Evolutionary conservation across 345 rosid genomes (phyloP).

Genomic region (Sisymbrium irio): DNA sequence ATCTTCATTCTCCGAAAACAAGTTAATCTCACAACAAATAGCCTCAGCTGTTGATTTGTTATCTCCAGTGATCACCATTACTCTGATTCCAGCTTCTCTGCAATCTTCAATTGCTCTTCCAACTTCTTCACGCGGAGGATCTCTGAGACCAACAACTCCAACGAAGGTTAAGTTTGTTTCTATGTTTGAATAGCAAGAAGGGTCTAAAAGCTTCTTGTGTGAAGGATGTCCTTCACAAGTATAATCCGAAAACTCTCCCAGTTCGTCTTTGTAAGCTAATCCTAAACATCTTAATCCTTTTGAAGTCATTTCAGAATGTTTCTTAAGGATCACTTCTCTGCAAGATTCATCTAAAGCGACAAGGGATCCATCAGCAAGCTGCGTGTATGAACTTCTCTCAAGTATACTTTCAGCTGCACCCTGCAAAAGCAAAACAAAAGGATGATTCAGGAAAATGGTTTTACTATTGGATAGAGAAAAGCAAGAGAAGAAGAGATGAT

Average conservation of each 20-base stretch:
- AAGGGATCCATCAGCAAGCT: constrained; percentile 84
- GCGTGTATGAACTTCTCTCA: constrained; percentile 72
- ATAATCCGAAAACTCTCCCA: constrained; percentile 82
- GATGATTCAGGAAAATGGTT: not conserved
- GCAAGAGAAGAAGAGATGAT: not conserved
- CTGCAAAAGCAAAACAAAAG: constrained; percentile 38
- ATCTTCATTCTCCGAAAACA: constrained; percentile 59
- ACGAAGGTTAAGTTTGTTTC: constrained; percentile 73
- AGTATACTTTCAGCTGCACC: constrained; percentile 90
- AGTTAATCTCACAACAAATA: constrained; percentile 65
- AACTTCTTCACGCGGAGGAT: constrained; percentile 93
- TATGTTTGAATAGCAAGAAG: constrained; percentile 59
- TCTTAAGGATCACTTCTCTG: constrained; percentile 58
- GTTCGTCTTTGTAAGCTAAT: constrained; percentile 75
- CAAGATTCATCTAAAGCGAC: constrained; percentile 70
- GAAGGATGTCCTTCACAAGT: constrained; percentile 68
- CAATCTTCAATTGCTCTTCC: constrained; percentile 77
- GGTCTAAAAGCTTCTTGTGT: constrained; percentile 86
- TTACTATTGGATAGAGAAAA: not conserved
- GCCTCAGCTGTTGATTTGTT: constrained; percentile 97
- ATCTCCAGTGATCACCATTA: constrained; percentile 94
- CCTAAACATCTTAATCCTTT: constrained; percentile 89
- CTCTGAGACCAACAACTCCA: constrained; percentile 84
- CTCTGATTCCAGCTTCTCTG: constrained; percentile 77
- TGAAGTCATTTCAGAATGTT: constrained; percentile 72